A percentile compares a stretch with the other conserved stretches of the same genome.
These are phyloP conservation scores for Talaromyces sp. DNA, from an alignment of 2,329 filamentous ascomycete species.

Conservation along the genomic window DNA sequence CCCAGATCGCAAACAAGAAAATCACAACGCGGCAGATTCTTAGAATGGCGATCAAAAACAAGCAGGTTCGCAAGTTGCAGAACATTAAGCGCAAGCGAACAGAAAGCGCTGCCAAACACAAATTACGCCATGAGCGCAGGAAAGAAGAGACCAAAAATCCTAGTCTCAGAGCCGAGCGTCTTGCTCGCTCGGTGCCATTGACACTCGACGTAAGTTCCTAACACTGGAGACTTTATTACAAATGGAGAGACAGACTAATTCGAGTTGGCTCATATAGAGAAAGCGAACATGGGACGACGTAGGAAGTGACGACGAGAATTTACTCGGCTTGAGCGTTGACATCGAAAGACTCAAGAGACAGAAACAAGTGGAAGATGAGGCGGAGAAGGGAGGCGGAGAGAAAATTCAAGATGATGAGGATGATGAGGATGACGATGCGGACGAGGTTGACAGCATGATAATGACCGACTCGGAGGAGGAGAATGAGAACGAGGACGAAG, in stretches of 20 bases:
- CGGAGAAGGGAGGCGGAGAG: constrained; percentile 21
- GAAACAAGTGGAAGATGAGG: constrained; percentile 42
- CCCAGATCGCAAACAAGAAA: constrained; percentile 1
- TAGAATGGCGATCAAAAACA: constrained; percentile 61
- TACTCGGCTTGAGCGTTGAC: constrained; percentile 47
- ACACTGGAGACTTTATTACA: background rate
- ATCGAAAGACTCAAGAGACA: constrained; percentile 48
- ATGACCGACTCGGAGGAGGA: constrained; percentile 44
- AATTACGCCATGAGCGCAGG: constrained; percentile 71
- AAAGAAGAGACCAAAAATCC: constrained; percentile 84
- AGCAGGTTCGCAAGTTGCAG: constrained; percentile 71
- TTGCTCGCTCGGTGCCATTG: constrained; percentile 71
- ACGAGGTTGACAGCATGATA: constrained; percentile 74
- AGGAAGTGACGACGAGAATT: constrained; percentile 50
- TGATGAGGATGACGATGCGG: constrained; percentile 53
- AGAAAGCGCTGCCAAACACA: constrained; percentile 68
- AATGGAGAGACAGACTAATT: background rate
- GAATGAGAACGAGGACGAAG: constrained; percentile 34
- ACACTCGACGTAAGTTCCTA: constrained; percentile 60
- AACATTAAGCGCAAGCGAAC: constrained; percentile 77
- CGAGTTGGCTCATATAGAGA: constrained; percentile 35
- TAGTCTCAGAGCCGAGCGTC: constrained; percentile 65
- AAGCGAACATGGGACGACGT: constrained; percentile 88
- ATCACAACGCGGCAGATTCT: background rate
- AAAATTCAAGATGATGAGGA: constrained; percentile 36